phyloP scores from a whole-genome alignment of 352 stramenopile genomes.

The Peronospora tabacina region DNA sequence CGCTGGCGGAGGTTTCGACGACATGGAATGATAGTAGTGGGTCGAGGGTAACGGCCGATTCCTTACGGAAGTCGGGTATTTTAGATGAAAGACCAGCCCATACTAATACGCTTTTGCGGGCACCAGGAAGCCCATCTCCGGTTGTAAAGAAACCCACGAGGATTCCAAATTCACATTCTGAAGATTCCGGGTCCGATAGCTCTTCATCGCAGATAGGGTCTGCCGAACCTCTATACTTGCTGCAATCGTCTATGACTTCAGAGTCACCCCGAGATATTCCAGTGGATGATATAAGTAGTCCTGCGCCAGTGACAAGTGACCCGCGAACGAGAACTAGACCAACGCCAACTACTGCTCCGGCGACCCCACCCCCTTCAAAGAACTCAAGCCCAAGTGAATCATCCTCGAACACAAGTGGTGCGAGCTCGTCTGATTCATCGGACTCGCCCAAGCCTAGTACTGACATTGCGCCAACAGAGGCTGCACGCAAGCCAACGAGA shows the following conservation, averaged over 20 bases:
- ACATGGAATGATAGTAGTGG: too few species aligned
- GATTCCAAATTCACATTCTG: conserved; percentile 5
- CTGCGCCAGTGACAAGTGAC: conserved; percentile 21
- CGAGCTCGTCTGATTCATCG: conserved; percentile 12
- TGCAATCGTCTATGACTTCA: conserved; percentile 8
- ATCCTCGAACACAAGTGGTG: conserved; percentile 12
- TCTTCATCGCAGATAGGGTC: conserved; percentile 8
- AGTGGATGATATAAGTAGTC: conserved; percentile 17
- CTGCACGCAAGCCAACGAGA: conserved; percentile 8
- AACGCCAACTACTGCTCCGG: conserved; percentile 10
- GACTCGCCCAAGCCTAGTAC: conserved; percentile 7
- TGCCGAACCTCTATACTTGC: conserved; percentile 5
- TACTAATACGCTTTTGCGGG: conserved; percentile 1
- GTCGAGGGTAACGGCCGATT: too few species aligned
- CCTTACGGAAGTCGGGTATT: neutral
- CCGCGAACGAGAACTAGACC: conserved; percentile 18
- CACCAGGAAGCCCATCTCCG: conserved; percentile 19
- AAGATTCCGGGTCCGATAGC: conserved; percentile 10
- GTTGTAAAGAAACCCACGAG: conserved; percentile 17
- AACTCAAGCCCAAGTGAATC: conserved; percentile 6
- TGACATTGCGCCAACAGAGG: neutral
- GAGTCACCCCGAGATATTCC: conserved; percentile 2
- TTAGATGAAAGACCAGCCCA: neutral
- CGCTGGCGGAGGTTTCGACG: too few species aligned
- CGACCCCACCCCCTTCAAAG: conserved; percentile 2